These are phyloP conservation scores for Tuber magnatum DNA, from an alignment of 495 filamentous ascomycete genomes.

Conservation along the genomic window DNA sequence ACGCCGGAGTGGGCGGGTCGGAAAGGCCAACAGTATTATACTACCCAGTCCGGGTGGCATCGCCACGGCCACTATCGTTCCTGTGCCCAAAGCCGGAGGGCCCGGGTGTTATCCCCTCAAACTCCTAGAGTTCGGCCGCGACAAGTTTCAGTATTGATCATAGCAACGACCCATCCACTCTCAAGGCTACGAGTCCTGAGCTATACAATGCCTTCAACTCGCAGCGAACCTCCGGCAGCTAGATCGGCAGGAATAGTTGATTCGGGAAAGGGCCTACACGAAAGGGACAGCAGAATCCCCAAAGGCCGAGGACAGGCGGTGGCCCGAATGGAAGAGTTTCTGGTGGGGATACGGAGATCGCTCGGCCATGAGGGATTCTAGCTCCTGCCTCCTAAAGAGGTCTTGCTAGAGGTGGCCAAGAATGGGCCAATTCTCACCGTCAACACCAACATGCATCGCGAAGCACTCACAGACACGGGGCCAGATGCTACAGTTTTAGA, in stretches of 20 bases:
- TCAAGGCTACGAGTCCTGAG: constrained; percentile 1
- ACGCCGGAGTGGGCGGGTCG: constrained; percentile 12
- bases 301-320: constrained; percentile 9
- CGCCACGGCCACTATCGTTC: constrained; percentile 10
- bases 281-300: not conserved
- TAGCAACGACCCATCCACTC: constrained; percentile 11
- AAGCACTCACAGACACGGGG: constrained; percentile 17
- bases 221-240: constrained; percentile 1
- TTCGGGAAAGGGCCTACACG: not conserved
- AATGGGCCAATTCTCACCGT: constrained; percentile 11
- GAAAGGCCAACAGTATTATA: constrained; percentile 12
- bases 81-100: constrained; percentile 12
- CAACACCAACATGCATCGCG: constrained; percentile 11
- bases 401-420: constrained; percentile 9
- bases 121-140: constrained; percentile 17
- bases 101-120: constrained; percentile 6
- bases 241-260: not conserved
- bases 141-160: constrained; percentile 18
- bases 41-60: constrained; percentile 7
- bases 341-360: constrained; percentile 13
- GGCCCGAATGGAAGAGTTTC: not conserved
- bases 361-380: constrained; percentile 10
- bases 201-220: constrained; percentile 4
- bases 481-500: not conserved
- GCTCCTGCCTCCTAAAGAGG: not conserved